A percentile compares a stretch with the other conserved stretches of the same genome.
phyloP scores from a whole-genome alignment of 2,329 filamentous ascomycete genomes.

The Xylariaceae sp. region DNA sequence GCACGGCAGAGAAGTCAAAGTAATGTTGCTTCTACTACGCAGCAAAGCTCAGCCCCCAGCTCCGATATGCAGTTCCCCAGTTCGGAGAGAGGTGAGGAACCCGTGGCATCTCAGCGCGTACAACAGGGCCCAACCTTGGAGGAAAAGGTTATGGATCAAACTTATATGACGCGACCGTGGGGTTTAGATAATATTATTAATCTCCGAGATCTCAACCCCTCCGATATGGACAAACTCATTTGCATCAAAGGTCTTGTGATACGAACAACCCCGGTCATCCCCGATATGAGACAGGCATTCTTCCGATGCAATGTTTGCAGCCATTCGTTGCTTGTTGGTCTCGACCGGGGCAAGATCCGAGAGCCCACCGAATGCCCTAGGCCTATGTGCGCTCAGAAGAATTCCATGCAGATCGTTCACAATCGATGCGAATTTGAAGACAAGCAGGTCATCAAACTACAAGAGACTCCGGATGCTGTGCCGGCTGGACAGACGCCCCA shows the following conservation, averaged over 20 bases:
- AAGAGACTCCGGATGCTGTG: constrained; percentile 93
- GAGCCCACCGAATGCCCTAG: constrained; percentile 90
- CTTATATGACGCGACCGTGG: constrained; percentile 85
- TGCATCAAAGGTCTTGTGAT: constrained; percentile 96
- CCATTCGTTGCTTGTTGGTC: constrained; percentile 82
- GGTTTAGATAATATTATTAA: constrained; percentile 85
- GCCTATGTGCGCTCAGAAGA: constrained; percentile 72
- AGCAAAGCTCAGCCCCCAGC: constrained; percentile 57
- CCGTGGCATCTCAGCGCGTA: constrained; percentile 39
- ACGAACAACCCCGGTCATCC: constrained; percentile 90
- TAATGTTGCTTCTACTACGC: constrained; percentile 41
- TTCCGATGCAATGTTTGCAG: constrained; percentile 94
- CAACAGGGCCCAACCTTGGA: constrained; percentile 60
- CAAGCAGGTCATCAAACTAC: constrained; percentile 97
- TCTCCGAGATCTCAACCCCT: constrained; percentile 88
- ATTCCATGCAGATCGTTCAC: constrained; percentile 98
- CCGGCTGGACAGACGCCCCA: constrained; percentile 96
- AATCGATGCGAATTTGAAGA: constrained; percentile 93
- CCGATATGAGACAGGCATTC: constrained; percentile 98
- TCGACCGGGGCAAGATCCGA: constrained; percentile 93
- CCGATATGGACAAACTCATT: constrained; percentile 93
- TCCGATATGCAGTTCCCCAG: constrained; percentile 75
- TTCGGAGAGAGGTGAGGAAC: constrained; percentile 64
- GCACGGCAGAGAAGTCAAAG: constrained; percentile 54
- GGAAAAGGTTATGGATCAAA: constrained; percentile 71